These are phyloP conservation scores for Thermothelomyces thermophilus DNA, from an alignment of 2,329 filamentous ascomycete species.

Conservation along the genomic window DNA sequence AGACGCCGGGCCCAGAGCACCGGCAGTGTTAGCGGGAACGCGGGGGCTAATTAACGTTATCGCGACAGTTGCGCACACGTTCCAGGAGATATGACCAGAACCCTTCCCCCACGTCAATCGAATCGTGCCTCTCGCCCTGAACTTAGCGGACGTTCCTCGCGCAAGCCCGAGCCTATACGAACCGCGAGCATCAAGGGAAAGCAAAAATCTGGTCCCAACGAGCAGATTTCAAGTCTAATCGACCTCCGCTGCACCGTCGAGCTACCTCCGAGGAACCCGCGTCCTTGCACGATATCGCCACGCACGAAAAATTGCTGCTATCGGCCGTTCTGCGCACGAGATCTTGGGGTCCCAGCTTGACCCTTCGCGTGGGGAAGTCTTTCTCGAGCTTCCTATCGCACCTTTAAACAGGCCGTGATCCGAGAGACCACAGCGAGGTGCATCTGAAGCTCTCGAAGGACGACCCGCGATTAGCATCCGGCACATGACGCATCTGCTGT, in stretches of 20 bases:
- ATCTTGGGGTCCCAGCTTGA: slow-evolving; percentile 8
- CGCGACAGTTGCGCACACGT: slow-evolving; percentile 2
- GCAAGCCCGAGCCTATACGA: not conserved
- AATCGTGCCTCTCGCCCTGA: not conserved
- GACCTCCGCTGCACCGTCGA: not conserved
- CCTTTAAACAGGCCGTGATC: slow-evolving; percentile 94
- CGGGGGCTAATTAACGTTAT: slow-evolving; percentile 17
- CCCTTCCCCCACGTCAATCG: not conserved
- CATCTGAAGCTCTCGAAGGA: slow-evolving; percentile 32
- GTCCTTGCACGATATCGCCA: slow-evolving; percentile 19
- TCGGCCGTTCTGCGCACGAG: slow-evolving; percentile 12
- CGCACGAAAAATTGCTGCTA: slow-evolving; percentile 15
- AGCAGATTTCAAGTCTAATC: not conserved
- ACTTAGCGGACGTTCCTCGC: not conserved
- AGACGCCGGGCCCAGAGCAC: not conserved
- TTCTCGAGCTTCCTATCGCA: slow-evolving; percentile 38
- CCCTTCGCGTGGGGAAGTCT: slow-evolving; percentile 22
- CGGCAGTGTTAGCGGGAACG: slow-evolving; percentile 5
- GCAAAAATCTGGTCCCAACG: not conserved
- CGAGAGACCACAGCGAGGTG: slow-evolving; percentile 84
- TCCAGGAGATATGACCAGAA: not conserved
- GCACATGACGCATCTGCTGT: slow-evolving; percentile 83
- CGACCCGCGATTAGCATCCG: slow-evolving; percentile 45
- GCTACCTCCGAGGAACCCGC: slow-evolving; percentile 12
- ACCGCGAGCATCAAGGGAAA: not conserved